Conservation (phyloP, 139 green algal species). For the Chlorella vulgaris region DNA sequence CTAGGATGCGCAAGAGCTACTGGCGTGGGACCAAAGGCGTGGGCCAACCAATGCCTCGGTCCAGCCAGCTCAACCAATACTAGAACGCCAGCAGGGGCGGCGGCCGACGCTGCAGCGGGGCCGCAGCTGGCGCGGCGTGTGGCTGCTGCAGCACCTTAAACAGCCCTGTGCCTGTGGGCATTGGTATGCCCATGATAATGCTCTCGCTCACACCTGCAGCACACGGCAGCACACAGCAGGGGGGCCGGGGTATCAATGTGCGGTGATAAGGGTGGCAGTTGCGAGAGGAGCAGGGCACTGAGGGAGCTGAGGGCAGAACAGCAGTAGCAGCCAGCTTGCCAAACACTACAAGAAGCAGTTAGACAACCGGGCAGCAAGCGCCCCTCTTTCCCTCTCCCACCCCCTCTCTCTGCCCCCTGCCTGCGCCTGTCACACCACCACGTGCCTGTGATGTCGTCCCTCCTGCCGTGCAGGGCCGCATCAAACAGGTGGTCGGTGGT, state of each 20-base stretch:
- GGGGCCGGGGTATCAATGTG: neutral
- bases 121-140: neutral
- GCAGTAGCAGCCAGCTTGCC: neutral
- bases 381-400: too few relatives aligned
- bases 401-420: too few relatives aligned
- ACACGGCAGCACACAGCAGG: neutral
- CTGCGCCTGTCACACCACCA: neutral
- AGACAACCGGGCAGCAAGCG: too few relatives aligned
- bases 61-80: too few relatives aligned
- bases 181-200: constrained; percentile 99
- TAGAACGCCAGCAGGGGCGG: constrained; percentile 30
- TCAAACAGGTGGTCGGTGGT: constrained; percentile 99
- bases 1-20: too few relatives aligned
- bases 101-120: neutral
- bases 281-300: neutral
- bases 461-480: constrained; percentile 84
- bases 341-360: too few relatives aligned
- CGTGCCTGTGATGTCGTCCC: constrained; percentile 56
- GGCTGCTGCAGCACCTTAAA: constrained; percentile 72
- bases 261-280: neutral
- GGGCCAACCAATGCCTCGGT: too few relatives aligned
- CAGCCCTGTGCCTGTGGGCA: constrained; percentile 95
- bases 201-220: constrained; percentile 70
- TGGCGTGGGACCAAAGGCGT: too few relatives aligned
- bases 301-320: neutral